Percentiles rank a stretch among this genome's conserved stretches.
phyloP scores from a whole-genome alignment of 2,329 filamentous ascomycete genomes.

The Phaeosphaeriaceae sp. region DNA sequence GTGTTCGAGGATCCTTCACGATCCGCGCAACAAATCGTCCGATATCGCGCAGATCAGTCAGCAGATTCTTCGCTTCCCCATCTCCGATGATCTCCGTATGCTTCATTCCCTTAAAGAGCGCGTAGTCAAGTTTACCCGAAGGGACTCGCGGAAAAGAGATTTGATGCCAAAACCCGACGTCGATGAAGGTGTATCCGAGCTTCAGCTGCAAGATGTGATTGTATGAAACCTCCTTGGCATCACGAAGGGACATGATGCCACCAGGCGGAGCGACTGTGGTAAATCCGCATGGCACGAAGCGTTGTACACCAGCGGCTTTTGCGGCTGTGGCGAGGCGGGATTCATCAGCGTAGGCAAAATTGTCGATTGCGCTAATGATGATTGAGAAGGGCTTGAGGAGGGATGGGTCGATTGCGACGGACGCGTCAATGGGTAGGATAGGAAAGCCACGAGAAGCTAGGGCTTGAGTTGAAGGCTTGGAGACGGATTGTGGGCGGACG shows the following conservation, averaged over 20 bases:
- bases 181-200: conserved; percentile 64
- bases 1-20: conserved; percentile 57
- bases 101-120: not conserved
- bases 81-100: not conserved
- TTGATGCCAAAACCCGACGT: conserved; percentile 67
- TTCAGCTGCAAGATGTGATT: conserved; percentile 55
- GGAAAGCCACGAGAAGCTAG: conserved; percentile 53
- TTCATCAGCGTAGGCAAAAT: conserved; percentile 22
- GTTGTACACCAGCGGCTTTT: conserved; percentile 37
- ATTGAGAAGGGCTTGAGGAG: conserved; percentile 42
- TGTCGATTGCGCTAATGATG: conserved; percentile 30
- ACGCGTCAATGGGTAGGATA: conserved; percentile 33
- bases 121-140: not conserved
- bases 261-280: conserved; percentile 52
- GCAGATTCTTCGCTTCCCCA: too few relatives aligned
- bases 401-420: conserved; percentile 51
- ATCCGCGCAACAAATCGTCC: not conserved
- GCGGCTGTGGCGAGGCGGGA: conserved; percentile 35
- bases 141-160: conserved; percentile 48
- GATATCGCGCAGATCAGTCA: not conserved
- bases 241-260: conserved; percentile 53
- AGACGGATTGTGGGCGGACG: conserved; percentile 55
- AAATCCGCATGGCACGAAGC: conserved; percentile 41
- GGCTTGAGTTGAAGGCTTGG: conserved; percentile 53
- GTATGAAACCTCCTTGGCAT: conserved; percentile 60